Evolutionary conservation across 371 early-diverging fungal species (phyloP), one percentile per base, ranked within the genome.

Genomic region (Actinomucor elegans): DNA sequence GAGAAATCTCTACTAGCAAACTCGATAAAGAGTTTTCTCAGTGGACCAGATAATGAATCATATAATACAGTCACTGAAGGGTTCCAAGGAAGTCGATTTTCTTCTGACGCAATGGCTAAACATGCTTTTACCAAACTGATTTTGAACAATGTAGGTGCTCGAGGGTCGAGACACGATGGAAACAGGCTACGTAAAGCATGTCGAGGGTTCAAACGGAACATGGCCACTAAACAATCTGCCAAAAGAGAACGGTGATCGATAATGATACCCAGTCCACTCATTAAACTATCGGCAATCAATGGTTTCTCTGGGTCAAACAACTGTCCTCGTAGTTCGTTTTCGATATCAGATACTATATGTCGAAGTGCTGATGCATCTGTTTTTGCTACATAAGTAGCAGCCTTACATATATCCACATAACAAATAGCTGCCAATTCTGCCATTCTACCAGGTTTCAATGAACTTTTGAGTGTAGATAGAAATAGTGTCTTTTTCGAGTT

Each of bases 341-440:
- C 93, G 26, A 90, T 74, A 46, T 87, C 86, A 9, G 88, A 84
- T 4, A 89, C 87, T 28, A 91, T 71, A 20, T 80, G 70, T 27
- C 85, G 74, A 38, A 93, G 66, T 0, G 88, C 82, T 0, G 83
- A 81, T 4, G 78, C 73, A 18, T 89, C 90, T 17, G 71, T 69
- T 52, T 81, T 83, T 21, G 81, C 64, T 2, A 90, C 80, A 59
- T 84, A 91, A 0, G 90, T 87, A 5, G 84, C 80, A 2, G 91
- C 92, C 51, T 86, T 85, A 64, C 88, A 90, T 6, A 94, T 69
- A 55, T 94, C 94, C 3, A 91, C 89, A 45, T 84, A 90, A 59
- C 89, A 89, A 17, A 87, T 81, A 5, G 84, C 83, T 6, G 90
- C 84, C 14, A 90, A 80, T 42, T 94, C 94, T 42, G 86, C 83